Evolutionary conservation across 2,329 filamentous ascomycete species (phyloP).

Genomic region (Aplosporella prunicola): DNA sequence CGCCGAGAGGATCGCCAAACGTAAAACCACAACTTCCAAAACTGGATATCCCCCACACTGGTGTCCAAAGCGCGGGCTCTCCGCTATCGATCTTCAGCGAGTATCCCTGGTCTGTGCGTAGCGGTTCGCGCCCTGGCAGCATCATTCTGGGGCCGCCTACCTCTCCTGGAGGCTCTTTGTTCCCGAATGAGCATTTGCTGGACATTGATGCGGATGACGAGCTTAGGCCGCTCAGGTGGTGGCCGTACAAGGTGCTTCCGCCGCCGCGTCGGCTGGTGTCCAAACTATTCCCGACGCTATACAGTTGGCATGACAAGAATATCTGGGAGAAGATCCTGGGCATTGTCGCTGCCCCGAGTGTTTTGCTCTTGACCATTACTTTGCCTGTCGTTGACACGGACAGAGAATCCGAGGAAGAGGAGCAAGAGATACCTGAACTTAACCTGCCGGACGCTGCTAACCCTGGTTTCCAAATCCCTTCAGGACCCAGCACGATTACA

Average conservation of each 20-base stretch:
- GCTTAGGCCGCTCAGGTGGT: slow-evolving; percentile 54
- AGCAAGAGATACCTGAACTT: slow-evolving; percentile 18
- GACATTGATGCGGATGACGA: slow-evolving; percentile 35
- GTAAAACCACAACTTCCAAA: slow-evolving; percentile 28
- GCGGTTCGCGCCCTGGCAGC: slow-evolving; percentile 43
- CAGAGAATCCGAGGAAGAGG: slow-evolving; percentile 27
- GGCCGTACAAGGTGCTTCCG: slow-evolving; percentile 68
- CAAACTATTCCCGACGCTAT: slow-evolving; percentile 80
- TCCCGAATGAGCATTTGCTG: slow-evolving; percentile 37
- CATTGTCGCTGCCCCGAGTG: slow-evolving; percentile 74
- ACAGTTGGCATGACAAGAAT: slow-evolving; percentile 71
- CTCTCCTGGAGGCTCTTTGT: slow-evolving; percentile 38
- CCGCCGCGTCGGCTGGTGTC: slow-evolving; percentile 60
- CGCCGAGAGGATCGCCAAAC: not conserved
- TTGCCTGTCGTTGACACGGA: slow-evolving; percentile 78
- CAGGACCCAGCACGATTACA: slow-evolving; percentile 10
- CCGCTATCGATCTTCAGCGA: slow-evolving; percentile 65
- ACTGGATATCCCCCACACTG: slow-evolving; percentile 30
- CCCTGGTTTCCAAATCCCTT: not conserved
- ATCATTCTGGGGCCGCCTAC: slow-evolving; percentile 45
- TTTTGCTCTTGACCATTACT: slow-evolving; percentile 82
- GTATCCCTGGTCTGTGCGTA: slow-evolving; percentile 29
- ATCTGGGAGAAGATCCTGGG: slow-evolving; percentile 77
- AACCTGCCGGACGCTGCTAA: slow-evolving; percentile 19
- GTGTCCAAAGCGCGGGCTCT: slow-evolving; percentile 31